Evolutionary conservation across 345 rosid genomes (phyloP).

Genomic region (Salix koriyanagi): DNA sequence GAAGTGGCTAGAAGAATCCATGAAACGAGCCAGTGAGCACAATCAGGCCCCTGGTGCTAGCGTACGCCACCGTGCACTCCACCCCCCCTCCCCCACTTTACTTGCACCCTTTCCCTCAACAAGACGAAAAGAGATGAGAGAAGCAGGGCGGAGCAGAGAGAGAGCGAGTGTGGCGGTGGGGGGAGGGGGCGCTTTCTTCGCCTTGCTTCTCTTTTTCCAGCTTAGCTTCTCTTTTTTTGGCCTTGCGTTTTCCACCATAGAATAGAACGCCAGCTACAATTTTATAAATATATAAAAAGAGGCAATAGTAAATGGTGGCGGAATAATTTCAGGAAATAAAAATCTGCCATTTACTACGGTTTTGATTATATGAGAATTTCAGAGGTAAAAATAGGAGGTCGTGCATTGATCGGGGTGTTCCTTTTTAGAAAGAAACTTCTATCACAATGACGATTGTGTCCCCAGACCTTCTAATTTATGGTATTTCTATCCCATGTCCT

Average conservation of each 20-base stretch:
- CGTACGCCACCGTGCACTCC: conserved; percentile 49
- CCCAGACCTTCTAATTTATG: background rate
- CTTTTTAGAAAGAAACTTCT: background rate
- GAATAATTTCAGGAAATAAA: background rate
- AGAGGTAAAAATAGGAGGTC: too few relatives aligned
- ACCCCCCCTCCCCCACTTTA: conserved; percentile 17
- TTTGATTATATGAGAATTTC: too few relatives aligned
- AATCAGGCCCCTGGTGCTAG: conserved; percentile 44
- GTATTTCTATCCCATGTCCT: too few relatives aligned
- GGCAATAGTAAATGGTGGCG: background rate
- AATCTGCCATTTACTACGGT: background rate
- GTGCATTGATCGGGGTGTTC: background rate
- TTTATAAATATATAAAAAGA: background rate
- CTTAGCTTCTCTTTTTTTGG: conserved; percentile 31
- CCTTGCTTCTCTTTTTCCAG: conserved; percentile 1
- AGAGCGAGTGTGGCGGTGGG: conserved; percentile 9
- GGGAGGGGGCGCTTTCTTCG: conserved; percentile 1
- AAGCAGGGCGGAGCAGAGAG: conserved; percentile 22
- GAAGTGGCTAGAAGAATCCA: conserved; percentile 43
- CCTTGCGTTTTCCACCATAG: conserved; percentile 44
- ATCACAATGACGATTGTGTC: conserved; percentile 27
- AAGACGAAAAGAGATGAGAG: background rate
- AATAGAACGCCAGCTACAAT: conserved; percentile 19
- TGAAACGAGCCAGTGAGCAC: conserved; percentile 29
- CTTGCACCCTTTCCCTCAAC: conserved; percentile 2